phyloP scores from a whole-genome alignment of 2,329 filamentous ascomycete genomes.

The Pseudogymnoascus verrucosus region DNA sequence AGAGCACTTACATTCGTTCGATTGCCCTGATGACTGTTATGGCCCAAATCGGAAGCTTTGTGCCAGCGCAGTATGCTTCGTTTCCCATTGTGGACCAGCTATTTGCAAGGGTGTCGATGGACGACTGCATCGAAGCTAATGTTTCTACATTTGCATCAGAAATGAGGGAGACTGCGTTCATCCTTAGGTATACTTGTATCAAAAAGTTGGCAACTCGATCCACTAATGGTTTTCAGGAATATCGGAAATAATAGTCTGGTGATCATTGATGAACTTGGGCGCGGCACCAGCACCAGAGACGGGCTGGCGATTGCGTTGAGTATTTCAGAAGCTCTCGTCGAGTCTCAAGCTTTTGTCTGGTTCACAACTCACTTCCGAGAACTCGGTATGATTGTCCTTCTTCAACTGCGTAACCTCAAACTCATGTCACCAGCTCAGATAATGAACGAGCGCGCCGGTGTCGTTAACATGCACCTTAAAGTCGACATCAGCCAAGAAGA shows the following conservation, averaged over 20 bases:
- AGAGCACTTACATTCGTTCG: constrained; percentile 87
- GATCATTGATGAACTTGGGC: constrained; percentile 85
- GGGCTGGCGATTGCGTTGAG: constrained; percentile 84
- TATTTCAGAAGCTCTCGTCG: constrained; percentile 78
- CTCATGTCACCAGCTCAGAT: constrained; percentile 48
- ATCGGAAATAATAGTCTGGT: constrained; percentile 68
- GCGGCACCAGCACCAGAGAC: constrained; percentile 82
- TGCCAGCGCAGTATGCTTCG: constrained; percentile 76
- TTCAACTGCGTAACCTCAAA: background rate
- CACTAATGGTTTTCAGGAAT: constrained; percentile 42
- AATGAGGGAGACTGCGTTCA: constrained; percentile 94
- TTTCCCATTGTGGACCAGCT: constrained; percentile 75
- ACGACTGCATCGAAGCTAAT: constrained; percentile 83
- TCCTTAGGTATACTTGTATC: constrained; percentile 47
- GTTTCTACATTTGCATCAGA: constrained; percentile 89
- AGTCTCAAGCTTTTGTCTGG: constrained; percentile 73
- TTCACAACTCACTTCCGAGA: constrained; percentile 92
- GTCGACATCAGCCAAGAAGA: constrained; percentile 53
- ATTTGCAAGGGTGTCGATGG: constrained; percentile 79
- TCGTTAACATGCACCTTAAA: constrained; percentile 73
- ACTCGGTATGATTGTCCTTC: constrained; percentile 39
- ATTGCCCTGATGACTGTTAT: constrained; percentile 81
- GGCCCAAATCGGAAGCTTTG: constrained; percentile 87
- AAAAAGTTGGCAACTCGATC: background rate
- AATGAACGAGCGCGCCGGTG: constrained; percentile 65